Conservation (phyloP, 306 rosid species). For the Betula pendula region DNA sequence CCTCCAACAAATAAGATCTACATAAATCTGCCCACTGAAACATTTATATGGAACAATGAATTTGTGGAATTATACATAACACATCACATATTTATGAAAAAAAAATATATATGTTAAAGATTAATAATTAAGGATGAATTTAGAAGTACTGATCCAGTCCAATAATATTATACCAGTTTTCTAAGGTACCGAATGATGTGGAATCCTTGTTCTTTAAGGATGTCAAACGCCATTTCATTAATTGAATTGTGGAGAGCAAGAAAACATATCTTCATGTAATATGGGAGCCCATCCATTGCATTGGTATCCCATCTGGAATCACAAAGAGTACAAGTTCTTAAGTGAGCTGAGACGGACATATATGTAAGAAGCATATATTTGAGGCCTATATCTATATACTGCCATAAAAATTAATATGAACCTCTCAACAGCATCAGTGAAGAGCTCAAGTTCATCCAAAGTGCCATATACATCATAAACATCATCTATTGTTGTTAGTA, state of each 20-base stretch:
- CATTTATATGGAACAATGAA: background rate
- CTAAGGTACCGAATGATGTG: background rate
- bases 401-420: background rate
- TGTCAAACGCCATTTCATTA: background rate
- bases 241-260: background rate
- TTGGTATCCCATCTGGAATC: background rate
- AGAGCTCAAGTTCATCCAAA: constrained; percentile 1
- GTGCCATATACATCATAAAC: background rate
- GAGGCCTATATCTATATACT: no score
- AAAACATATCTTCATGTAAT: background rate
- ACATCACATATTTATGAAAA: background rate
- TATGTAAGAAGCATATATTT: no score
- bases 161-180: background rate
- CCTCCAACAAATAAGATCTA: constrained; percentile 11
- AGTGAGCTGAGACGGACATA: background rate
- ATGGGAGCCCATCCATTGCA: background rate
- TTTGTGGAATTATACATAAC: background rate
- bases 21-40: background rate
- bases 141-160: background rate
- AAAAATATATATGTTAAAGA: background rate
- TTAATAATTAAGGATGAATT: background rate
- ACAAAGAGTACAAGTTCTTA: background rate
- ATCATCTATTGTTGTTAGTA: background rate
- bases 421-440: background rate
- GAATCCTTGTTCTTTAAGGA: background rate